These are phyloP conservation scores for Candida vaughaniae DNA, from an alignment of 805 yeast genomes.

Conservation along the genomic window DNA sequence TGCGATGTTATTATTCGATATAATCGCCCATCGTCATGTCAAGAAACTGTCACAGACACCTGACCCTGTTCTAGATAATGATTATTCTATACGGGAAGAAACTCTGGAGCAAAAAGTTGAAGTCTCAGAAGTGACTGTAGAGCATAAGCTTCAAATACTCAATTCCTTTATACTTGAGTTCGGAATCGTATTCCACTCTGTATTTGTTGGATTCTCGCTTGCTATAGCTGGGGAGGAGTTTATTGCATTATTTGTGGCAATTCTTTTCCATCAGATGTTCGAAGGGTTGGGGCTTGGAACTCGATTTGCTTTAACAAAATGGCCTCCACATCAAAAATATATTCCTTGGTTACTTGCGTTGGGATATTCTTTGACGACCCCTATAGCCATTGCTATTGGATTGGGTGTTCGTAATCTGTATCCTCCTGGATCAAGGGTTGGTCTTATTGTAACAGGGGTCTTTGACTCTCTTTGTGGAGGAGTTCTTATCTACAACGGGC, in stretches of 20 bases:
- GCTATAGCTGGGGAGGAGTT: constrained; percentile 80
- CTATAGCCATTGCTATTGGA: constrained; percentile 76
- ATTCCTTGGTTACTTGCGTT: constrained; percentile 61
- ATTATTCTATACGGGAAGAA: no score
- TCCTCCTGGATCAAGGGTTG: constrained; percentile 55
- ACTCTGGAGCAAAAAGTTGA: constrained; percentile 12
- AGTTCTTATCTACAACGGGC: constrained; percentile 70
- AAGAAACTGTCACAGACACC: constrained; percentile 11
- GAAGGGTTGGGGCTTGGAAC: constrained; percentile 87
- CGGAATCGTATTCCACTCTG: constrained; percentile 80
- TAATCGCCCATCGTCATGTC: constrained; percentile 37
- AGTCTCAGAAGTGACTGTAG: constrained; percentile 1
- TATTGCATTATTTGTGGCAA: constrained; percentile 63
- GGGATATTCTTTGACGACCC: constrained; percentile 59
- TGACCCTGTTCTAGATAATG: no score
- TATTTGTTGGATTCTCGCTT: constrained; percentile 74
- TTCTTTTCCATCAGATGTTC: constrained; percentile 73
- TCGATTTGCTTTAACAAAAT: constrained; percentile 44
- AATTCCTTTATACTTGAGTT: constrained; percentile 57
- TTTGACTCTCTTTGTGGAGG: constrained; percentile 79
- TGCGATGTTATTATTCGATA: constrained; percentile 50
- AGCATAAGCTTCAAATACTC: constrained; percentile 47
- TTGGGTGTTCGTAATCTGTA: constrained; percentile 67
- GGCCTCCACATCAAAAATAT: constrained; percentile 35
- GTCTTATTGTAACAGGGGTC: constrained; percentile 66